Percentiles rank a stretch among this genome's conserved stretches.
Conservation (phyloP, 768 basidiomycete species). For the Amanita polypyramis region DNA sequence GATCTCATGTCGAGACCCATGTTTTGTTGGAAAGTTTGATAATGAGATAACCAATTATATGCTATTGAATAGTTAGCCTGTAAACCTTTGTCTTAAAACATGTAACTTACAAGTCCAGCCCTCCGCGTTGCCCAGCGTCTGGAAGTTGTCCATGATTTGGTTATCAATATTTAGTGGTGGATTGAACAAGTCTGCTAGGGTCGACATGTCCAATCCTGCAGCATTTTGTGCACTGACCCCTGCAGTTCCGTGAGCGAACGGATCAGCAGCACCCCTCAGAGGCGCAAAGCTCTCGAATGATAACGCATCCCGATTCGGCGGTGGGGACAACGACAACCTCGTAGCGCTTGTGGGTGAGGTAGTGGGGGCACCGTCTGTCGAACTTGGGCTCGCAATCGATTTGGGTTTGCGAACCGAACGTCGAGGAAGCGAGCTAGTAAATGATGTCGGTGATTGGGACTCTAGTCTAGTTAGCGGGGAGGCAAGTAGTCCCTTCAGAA, state of each 20-base stretch:
- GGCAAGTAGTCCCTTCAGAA: conserved; percentile 62
- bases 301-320: conserved; percentile 31
- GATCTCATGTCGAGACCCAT: conserved; percentile 22
- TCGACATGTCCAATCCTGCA: conserved; percentile 13
- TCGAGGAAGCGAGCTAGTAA: background rate
- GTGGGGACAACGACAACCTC: conserved; percentile 35
- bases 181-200: conserved; percentile 34
- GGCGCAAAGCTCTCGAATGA: conserved; percentile 41
- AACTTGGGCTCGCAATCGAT: background rate
- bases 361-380: conserved; percentile 10
- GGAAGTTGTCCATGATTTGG: conserved; percentile 51
- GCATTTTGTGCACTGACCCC: conserved; percentile 12
- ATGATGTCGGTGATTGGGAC: conserved; percentile 2
- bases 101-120: conserved; percentile 30
- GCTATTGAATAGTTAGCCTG: conserved; percentile 14
- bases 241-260: conserved; percentile 21
- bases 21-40: conserved; percentile 22
- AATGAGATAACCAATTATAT: conserved; percentile 29
- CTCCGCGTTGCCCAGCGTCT: conserved; percentile 41
- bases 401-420: background rate
- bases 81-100: conserved; percentile 2
- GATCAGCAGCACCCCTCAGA: conserved; percentile 26
- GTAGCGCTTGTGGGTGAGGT: conserved; percentile 28
- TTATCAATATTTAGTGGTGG: conserved; percentile 47
- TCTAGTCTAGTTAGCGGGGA: conserved; percentile 32